Evolutionary conservation across 2,329 filamentous ascomycete genomes (phyloP).

Genomic region (Fusarium oligoseptatum): DNA sequence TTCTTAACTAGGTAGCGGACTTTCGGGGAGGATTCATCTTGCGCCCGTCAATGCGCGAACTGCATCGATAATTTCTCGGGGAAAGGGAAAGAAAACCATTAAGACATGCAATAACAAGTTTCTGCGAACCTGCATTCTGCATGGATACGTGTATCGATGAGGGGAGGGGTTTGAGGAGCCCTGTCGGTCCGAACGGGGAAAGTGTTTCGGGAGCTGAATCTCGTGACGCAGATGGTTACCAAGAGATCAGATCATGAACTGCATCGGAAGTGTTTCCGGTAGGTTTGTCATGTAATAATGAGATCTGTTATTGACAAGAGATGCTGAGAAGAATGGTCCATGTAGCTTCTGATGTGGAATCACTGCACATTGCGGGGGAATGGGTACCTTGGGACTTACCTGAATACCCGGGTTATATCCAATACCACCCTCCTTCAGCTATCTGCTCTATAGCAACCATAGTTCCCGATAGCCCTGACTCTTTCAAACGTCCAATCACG

Average conservation of each 20-base stretch:
- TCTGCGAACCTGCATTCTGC: slow-evolving; percentile 9
- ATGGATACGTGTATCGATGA: not conserved
- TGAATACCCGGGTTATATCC: not conserved
- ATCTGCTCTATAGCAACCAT: not conserved
- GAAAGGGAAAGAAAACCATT: not conserved
- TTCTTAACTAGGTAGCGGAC: not conserved
- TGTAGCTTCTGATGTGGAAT: not conserved
- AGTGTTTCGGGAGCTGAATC: slow-evolving; percentile 4
- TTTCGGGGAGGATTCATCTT: slow-evolving; percentile 6
- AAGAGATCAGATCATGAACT: not conserved
- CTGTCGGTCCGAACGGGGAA: not conserved
- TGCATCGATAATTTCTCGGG: slow-evolving; percentile 13
- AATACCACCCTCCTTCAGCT: not conserved
- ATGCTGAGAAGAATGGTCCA: not conserved
- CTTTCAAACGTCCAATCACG: not conserved
- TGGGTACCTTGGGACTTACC: not conserved
- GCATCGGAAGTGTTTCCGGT: slow-evolving; percentile 1
- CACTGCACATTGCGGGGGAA: not conserved
- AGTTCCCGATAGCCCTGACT: not conserved
- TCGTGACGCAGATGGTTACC: not conserved
- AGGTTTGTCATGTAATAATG: not conserved
- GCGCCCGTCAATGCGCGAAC: slow-evolving; percentile 1
- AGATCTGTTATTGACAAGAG: not conserved
- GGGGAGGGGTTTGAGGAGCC: not conserved
- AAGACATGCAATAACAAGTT: not conserved